Percentiles rank a stretch among this genome's conserved stretches.
Conservation (phyloP, 2,329 filamentous ascomycete genomes). For the Tothia fuscella region DNA sequence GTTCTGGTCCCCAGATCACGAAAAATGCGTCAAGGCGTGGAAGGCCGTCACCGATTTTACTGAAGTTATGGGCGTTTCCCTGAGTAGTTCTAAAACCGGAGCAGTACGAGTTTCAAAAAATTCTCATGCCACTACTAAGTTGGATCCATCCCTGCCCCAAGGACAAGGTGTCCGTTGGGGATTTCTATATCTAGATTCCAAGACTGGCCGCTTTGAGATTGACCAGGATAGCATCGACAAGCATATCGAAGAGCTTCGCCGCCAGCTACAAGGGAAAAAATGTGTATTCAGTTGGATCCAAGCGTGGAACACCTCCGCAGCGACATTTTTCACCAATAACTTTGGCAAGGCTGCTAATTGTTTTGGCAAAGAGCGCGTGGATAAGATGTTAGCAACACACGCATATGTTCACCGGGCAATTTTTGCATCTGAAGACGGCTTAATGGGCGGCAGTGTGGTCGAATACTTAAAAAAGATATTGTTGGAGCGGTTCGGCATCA, state of each 20-base stretch:
- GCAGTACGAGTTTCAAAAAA: constrained; percentile 29
- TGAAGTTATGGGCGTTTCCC: constrained; percentile 41
- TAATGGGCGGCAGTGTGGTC: constrained; percentile 28
- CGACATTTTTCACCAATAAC: constrained; percentile 45
- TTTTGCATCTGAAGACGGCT: constrained; percentile 26
- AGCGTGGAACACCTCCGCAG: constrained; percentile 48
- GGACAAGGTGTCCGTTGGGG: constrained; percentile 49
- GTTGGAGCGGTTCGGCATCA: constrained; percentile 26
- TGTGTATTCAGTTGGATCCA: constrained; percentile 48
- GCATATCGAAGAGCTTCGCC: constrained; percentile 47
- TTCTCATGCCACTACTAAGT: background rate
- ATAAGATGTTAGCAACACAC: constrained; percentile 41
- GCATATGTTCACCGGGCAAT: constrained; percentile 39
- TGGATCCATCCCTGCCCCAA: constrained; percentile 30
- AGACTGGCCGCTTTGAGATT: constrained; percentile 45
- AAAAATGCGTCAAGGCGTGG: constrained; percentile 47
- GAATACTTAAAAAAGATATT: constrained; percentile 37
- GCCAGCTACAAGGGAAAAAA: constrained; percentile 43
- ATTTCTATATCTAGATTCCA: constrained; percentile 43
- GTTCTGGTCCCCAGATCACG: constrained; percentile 48
- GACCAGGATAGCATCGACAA: constrained; percentile 46
- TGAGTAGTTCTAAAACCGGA: constrained; percentile 48
- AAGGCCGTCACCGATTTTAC: constrained; percentile 44
- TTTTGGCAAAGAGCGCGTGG: constrained; percentile 43
- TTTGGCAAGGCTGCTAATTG: constrained; percentile 44